A percentile compares a stretch with the other conserved stretches of the same genome.
phyloP scores from a whole-genome alignment of 345 rosid species.

The Cochlearia excelsa region DNA sequence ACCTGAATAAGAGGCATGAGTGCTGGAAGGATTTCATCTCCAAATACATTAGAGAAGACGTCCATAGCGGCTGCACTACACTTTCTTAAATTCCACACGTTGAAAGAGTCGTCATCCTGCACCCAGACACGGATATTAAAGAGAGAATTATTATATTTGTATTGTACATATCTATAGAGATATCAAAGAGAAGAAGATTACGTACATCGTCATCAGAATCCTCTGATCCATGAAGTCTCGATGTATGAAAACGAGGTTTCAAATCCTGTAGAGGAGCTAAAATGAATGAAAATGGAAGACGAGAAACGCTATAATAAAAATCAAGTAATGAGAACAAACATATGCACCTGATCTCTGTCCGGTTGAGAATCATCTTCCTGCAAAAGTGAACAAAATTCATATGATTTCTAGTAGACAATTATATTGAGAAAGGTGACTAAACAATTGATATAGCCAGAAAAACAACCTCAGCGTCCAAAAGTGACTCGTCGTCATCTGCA shows the following conservation, averaged over 20 bases:
- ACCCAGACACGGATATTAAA: slow-evolving; percentile 19
- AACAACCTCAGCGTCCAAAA: slow-evolving; percentile 77
- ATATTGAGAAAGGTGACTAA: slow-evolving; percentile 12
- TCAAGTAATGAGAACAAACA: slow-evolving; percentile 22
- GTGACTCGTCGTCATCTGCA: slow-evolving; percentile 92
- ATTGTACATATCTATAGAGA: background rate
- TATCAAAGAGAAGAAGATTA: slow-evolving; percentile 21
- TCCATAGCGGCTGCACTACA: slow-evolving; percentile 99
- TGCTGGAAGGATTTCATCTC: slow-evolving; percentile 93
- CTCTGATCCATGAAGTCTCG: slow-evolving; percentile 88
- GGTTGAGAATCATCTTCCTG: slow-evolving; percentile 98
- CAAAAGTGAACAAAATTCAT: slow-evolving; percentile 35
- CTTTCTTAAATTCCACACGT: slow-evolving; percentile 93
- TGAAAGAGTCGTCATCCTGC: slow-evolving; percentile 81
- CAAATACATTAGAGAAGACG: slow-evolving; percentile 78
- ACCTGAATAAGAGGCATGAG: slow-evolving; percentile 91
- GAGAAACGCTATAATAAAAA: background rate
- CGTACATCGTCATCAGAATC: slow-evolving; percentile 74
- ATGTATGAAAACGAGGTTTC: slow-evolving; percentile 93
- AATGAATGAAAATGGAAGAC: slow-evolving; percentile 21
- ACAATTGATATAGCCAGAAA: slow-evolving; percentile 23
- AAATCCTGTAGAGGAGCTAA: slow-evolving; percentile 59
- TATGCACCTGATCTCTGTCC: slow-evolving; percentile 91
- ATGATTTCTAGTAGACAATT: slow-evolving; percentile 12
- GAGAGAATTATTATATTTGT: slow-evolving; percentile 3